Conservation (phyloP, 371 early-diverging fungal species). For the Mucor lusitanicus region DNA sequence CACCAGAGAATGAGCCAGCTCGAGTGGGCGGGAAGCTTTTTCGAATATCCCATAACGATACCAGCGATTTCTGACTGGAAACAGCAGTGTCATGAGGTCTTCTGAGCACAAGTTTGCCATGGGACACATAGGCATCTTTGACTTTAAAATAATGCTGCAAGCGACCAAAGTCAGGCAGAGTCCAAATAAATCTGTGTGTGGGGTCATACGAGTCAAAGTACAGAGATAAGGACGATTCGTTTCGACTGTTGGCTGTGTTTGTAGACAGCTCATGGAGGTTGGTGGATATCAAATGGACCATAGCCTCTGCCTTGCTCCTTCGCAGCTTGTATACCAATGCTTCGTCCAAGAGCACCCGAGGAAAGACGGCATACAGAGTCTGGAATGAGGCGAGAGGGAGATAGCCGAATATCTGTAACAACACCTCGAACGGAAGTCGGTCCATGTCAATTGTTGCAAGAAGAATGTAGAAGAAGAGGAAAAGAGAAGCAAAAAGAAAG, state of each 20-base stretch:
- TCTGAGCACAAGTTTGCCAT: constrained; percentile 45
- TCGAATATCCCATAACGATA: constrained; percentile 37
- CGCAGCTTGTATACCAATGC: constrained; percentile 34
- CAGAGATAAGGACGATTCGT: constrained; percentile 36
- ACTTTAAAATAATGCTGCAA: constrained; percentile 39
- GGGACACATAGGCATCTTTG: constrained; percentile 51
- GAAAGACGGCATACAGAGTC: constrained; percentile 33
- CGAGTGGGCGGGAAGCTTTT: constrained; percentile 29
- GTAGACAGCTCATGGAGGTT: constrained; percentile 46
- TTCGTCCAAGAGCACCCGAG: constrained; percentile 31
- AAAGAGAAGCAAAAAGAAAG: constrained; percentile 20
- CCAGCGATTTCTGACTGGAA: constrained; percentile 8
- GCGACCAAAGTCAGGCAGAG: constrained; percentile 29
- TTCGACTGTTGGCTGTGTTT: constrained; percentile 15
- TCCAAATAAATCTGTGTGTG: constrained; percentile 33
- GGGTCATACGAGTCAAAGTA: constrained; percentile 31
- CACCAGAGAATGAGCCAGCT: constrained; percentile 35
- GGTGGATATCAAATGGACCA: constrained; percentile 44
- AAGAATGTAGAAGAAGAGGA: not conserved
- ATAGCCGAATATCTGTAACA: constrained; percentile 33
- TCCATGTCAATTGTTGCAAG: constrained; percentile 11
- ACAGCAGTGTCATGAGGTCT: constrained; percentile 7
- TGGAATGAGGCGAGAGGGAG: constrained; percentile 27
- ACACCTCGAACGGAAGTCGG: constrained; percentile 39
- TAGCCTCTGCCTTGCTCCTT: constrained; percentile 9